Percentiles rank a stretch among this genome's conserved stretches.
Conservation (phyloP, 2,329 filamentous ascomycete genomes). For the Ophiostoma sp. region DNA sequence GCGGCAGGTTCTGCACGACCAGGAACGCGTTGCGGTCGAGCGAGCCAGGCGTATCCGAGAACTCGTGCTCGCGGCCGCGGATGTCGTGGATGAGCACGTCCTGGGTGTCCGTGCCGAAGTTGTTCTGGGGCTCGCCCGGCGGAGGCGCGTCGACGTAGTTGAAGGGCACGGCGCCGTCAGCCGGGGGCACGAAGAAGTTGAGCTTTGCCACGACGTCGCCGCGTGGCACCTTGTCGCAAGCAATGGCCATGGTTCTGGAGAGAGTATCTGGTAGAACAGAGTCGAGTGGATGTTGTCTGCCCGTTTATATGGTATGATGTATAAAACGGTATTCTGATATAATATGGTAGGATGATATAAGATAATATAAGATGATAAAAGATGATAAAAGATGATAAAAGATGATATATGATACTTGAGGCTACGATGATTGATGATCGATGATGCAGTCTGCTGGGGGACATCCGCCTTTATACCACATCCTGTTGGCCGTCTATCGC, state of each 20-base stretch:
- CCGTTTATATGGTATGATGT: too few species aligned
- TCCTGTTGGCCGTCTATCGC: background rate
- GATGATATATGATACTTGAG: too few species aligned
- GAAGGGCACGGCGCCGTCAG: conserved; percentile 55
- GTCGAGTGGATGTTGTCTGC: background rate
- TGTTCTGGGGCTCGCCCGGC: conserved; percentile 56
- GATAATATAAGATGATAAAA: too few species aligned
- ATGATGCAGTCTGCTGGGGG: too few species aligned
- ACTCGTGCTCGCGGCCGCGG: conserved; percentile 56
- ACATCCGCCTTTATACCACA: background rate
- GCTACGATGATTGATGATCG: too few species aligned
- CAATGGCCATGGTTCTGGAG: background rate
- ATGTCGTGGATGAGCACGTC: conserved; percentile 63
- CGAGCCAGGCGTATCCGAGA: conserved; percentile 26
- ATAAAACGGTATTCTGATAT: too few species aligned
- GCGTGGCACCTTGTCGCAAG: conserved; percentile 37
- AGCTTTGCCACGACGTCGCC: conserved; percentile 59
- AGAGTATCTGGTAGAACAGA: background rate
- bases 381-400: too few species aligned
- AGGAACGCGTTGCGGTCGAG: conserved; percentile 58
- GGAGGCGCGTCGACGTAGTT: conserved; percentile 63
- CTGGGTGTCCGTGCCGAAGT: conserved; percentile 51
- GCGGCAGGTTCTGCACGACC: conserved; percentile 53
- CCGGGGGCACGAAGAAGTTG: conserved; percentile 59
- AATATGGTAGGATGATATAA: too few species aligned